Conservation (phyloP, 2,329 filamentous ascomycete genomes). For the Ciborinia camelliae region DNA sequence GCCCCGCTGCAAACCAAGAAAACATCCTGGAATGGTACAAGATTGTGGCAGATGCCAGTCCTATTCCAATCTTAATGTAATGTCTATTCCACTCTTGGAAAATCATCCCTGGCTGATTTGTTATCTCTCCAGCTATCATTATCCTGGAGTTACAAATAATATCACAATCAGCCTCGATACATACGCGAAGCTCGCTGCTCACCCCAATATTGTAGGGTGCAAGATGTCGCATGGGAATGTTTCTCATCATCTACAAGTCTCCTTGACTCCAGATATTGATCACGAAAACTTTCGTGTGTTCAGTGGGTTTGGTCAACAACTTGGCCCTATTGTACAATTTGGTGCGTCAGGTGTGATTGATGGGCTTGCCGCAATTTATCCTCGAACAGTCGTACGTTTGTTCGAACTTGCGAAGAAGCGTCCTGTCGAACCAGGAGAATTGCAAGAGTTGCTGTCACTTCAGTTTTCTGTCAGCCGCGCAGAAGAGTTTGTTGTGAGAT, state of each 20-base stretch:
- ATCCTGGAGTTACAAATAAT: constrained; percentile 63
- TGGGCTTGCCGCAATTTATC: constrained; percentile 61
- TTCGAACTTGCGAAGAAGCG: constrained; percentile 46
- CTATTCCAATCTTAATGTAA: constrained; percentile 59
- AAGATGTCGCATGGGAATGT: constrained; percentile 65
- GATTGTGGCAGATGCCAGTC: constrained; percentile 54
- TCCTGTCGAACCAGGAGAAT: constrained; percentile 40
- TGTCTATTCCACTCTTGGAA: constrained; percentile 25
- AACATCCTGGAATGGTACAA: constrained; percentile 58
- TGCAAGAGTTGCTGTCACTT: constrained; percentile 46
- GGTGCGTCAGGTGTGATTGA: constrained; percentile 50
- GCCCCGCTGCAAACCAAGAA: constrained; percentile 44
- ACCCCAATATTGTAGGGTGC: constrained; percentile 64
- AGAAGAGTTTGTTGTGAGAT: constrained; percentile 56
- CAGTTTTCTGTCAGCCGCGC: constrained; percentile 58
- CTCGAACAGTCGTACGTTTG: constrained; percentile 54
- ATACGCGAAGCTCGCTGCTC: constrained; percentile 52
- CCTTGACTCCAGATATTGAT: constrained; percentile 55
- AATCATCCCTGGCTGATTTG: not conserved
- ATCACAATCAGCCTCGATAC: constrained; percentile 54
- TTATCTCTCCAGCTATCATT: constrained; percentile 43
- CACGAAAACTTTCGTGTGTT: constrained; percentile 55
- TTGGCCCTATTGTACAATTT: constrained; percentile 13
- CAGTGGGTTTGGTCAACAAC: constrained; percentile 41
- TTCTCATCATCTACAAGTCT: constrained; percentile 57